Conservation (phyloP, 495 filamentous ascomycete species). For the Penicillium desertorum region DNA sequence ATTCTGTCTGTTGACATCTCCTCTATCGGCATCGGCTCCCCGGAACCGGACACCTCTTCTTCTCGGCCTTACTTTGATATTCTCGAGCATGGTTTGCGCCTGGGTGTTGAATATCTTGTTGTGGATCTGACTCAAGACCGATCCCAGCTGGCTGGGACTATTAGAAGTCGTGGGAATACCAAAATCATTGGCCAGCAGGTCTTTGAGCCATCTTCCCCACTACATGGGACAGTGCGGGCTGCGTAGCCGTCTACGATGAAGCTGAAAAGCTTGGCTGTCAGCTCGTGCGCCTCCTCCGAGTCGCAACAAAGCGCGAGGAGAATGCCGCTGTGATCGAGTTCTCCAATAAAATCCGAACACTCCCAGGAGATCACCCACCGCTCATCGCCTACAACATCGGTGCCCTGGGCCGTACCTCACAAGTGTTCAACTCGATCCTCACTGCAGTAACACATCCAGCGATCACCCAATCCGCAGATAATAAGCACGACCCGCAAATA, state of each 20-base stretch:
- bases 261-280: conserved; percentile 67
- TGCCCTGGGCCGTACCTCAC: conserved; percentile 62
- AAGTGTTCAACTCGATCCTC: conserved; percentile 66
- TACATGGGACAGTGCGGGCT: conserved; percentile 62
- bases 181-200: conserved; percentile 72
- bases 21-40: conserved; percentile 33
- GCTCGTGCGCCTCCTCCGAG: conserved; percentile 64
- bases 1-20: conserved; percentile 65
- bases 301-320: conserved; percentile 58
- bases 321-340: conserved; percentile 59
- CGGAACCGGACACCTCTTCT: conserved; percentile 30
- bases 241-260: conserved; percentile 54
- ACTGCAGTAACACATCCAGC: conserved; percentile 68
- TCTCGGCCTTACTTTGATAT: conserved; percentile 40
- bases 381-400: conserved; percentile 75
- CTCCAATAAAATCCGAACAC: conserved; percentile 41
- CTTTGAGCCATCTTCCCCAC: conserved; percentile 50
- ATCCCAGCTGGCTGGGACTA: conserved; percentile 42
- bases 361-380: conserved; percentile 44
- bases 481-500: conserved; percentile 43
- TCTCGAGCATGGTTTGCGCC: conserved; percentile 64
- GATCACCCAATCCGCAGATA: conserved; percentile 41
- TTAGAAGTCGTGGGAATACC: conserved; percentile 59
- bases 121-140: conserved; percentile 60
- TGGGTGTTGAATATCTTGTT: conserved; percentile 72